A percentile compares a stretch with the other conserved stretches of the same genome.
Evolutionary conservation across 352 stramenopile genomes (phyloP).

Genomic region (Phytophthora nicotianae): DNA sequence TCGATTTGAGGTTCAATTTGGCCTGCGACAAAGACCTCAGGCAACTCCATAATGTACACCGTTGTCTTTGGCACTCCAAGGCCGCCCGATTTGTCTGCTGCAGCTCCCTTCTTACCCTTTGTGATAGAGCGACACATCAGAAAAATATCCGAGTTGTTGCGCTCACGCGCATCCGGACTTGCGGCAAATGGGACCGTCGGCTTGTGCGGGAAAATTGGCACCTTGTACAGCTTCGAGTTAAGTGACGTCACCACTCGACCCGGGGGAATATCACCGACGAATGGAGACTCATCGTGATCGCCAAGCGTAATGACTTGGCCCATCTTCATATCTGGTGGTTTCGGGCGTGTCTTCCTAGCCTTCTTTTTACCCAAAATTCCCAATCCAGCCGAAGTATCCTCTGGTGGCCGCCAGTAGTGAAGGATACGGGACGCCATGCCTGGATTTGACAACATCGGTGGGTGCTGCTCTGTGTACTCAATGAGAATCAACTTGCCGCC

Average conservation of each 20-base stretch:
- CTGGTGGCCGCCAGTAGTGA: slow-evolving; percentile 83
- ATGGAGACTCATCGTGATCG: slow-evolving; percentile 81
- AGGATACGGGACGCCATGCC: slow-evolving; percentile 86
- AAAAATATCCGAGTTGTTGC: slow-evolving; percentile 67
- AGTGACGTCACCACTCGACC: slow-evolving; percentile 79
- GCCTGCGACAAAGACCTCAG: slow-evolving; percentile 73
- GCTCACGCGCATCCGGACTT: slow-evolving; percentile 42
- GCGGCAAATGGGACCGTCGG: slow-evolving; percentile 57
- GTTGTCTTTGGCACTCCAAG: slow-evolving; percentile 62
- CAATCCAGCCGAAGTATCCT: slow-evolving; percentile 43
- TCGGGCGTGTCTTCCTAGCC: slow-evolving; percentile 64
- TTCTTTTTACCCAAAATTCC: slow-evolving; percentile 76
- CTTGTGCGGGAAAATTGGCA: slow-evolving; percentile 80
- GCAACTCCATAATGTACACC: slow-evolving; percentile 79
- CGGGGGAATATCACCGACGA: slow-evolving; percentile 80
- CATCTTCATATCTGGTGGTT: slow-evolving; percentile 80
- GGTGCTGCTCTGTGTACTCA: slow-evolving; percentile 86
- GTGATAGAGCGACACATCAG: slow-evolving; percentile 72
- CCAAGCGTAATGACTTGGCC: slow-evolving; percentile 84
- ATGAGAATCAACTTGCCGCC: slow-evolving; percentile 82
- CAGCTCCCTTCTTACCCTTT: slow-evolving; percentile 69
- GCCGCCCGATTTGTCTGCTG: slow-evolving; percentile 33
- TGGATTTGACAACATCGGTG: slow-evolving; percentile 80
- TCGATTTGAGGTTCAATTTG: slow-evolving; percentile 87
- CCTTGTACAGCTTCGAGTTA: slow-evolving; percentile 86